These are phyloP conservation scores for Boletus patriciae DNA, from an alignment of 768 basidiomycete genomes.

Conservation along the genomic window DNA sequence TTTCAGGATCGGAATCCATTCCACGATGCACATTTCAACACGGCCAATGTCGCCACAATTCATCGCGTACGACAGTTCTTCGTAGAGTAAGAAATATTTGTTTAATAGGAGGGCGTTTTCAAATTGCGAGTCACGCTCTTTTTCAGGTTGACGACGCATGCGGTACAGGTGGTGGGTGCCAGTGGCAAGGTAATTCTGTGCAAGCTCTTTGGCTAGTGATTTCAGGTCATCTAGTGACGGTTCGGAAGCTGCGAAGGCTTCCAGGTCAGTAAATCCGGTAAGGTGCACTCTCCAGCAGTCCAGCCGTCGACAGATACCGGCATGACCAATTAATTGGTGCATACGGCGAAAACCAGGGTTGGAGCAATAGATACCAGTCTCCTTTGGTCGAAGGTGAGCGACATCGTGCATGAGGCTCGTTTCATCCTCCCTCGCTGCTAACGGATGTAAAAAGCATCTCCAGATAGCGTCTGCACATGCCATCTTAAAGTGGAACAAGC, in stretches of 20 bases:
- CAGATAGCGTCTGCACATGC: neutral
- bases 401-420: slow-evolving; percentile 23
- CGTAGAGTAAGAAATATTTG: no score
- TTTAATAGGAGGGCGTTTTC: no score
- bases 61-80: no score
- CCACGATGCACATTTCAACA: no score
- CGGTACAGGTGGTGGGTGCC: no score
- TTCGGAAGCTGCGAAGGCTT: slow-evolving; percentile 31
- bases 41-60: no score
- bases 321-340: slow-evolving; percentile 38
- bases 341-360: slow-evolving; percentile 36
- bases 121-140: no score
- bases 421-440: neutral
- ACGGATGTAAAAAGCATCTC: slow-evolving; percentile 11
- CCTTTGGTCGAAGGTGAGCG: slow-evolving; percentile 26
- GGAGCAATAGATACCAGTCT: slow-evolving; percentile 31
- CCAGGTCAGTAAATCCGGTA: slow-evolving; percentile 22
- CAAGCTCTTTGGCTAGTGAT: slow-evolving; percentile 6
- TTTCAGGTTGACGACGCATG: no score
- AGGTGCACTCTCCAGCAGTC: slow-evolving; percentile 28
- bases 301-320: slow-evolving; percentile 24
- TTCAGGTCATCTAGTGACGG: slow-evolving; percentile 28
- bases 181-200: no score
- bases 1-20: no score
- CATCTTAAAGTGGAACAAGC: no score